Base-by-base conservation (phyloP, 495 filamentous ascomycete species). In the Podospora conica region DNA sequence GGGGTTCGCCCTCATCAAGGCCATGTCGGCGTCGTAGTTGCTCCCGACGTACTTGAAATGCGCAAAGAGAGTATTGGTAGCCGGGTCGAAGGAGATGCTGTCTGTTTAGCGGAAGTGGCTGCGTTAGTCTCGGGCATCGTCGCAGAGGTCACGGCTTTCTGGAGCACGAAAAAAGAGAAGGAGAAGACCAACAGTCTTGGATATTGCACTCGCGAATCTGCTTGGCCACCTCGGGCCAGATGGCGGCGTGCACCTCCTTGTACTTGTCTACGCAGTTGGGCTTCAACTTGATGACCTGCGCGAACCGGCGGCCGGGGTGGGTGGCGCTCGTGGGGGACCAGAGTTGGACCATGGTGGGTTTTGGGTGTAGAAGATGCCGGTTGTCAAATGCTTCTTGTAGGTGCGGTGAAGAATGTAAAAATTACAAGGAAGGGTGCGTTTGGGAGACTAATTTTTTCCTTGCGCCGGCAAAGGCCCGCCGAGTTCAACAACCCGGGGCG, bases 121-220 rank as follows among this genome's bases (percentile, higher is more conserved):
- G 33, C 22, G 6, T 57, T 12, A 54, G 22, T 28, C 21, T 55
- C 9, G 31, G 24, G 23, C 20, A 15, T 15, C 22, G 9, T 12
- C 23, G 18, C 40, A 48, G 18, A n/a, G 1, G 9, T 31, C 29
- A 31, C 29, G 29, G 18, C 15, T 48, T n/a, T 18, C 5, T 48
- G 40, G 40, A n/a, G n/a, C 18, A 15, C 15, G 6, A 3, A 4
- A n/a, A 8, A 18, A n/a, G 40, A 48, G 40, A 18, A 18, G 53
- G 66, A 55, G 23, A 53, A 1, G 1, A 72, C 81, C 25, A 79
- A 90, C 88, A 91, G 69, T 92, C 90, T 53, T 77, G 75, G 64
- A 93, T 92, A 69, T 88, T 88, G 73, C 85, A 90, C 55, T 87
- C 84, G 70, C 85, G 84, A 70, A 93, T 91, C 75, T 90, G 86